Conservation (phyloP, 1,284 basidiomycete species). For the Leccinum proximum region DNA sequence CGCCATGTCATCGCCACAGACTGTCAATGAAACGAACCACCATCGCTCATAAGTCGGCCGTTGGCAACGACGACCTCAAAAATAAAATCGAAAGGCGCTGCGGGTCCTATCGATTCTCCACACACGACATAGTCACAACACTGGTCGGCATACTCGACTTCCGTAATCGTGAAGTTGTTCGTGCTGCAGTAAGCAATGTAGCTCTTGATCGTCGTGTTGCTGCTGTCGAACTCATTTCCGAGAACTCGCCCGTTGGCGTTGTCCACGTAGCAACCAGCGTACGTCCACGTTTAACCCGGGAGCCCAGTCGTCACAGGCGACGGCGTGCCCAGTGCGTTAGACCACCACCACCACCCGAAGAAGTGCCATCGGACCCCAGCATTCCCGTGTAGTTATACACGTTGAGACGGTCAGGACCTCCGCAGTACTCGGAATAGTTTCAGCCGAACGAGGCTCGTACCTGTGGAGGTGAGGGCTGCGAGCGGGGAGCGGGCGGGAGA, state of each 20-base stretch:
- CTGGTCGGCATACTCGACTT: conserved; percentile 40
- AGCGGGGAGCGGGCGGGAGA: conserved; percentile 62
- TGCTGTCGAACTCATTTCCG: conserved; percentile 30
- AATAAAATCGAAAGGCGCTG: neutral
- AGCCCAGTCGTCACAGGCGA: conserved; percentile 48
- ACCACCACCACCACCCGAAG: neutral
- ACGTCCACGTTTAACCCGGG: conserved; percentile 42
- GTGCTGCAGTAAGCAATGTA: conserved; percentile 46
- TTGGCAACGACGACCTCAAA: neutral
- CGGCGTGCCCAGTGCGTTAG: neutral
- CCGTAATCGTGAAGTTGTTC: conserved; percentile 47
- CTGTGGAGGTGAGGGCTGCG: conserved; percentile 53
- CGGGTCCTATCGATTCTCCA: neutral
- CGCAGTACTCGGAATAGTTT: conserved; percentile 59
- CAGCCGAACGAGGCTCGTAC: conserved; percentile 61
- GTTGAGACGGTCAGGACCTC: conserved; percentile 49
- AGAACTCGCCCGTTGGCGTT: conserved; percentile 52
- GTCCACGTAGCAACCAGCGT: conserved; percentile 40
- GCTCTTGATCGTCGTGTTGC: conserved; percentile 38
- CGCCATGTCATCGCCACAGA: conserved; percentile 59
- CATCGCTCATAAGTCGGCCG: conserved; percentile 4
- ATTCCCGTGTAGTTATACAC: conserved; percentile 20
- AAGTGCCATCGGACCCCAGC: neutral
- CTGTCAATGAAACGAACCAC: conserved; percentile 41
- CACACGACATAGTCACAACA: conserved; percentile 51